Conservation (phyloP, 2,329 filamentous ascomycete species). For the Colletotrichum coccodes region DNA sequence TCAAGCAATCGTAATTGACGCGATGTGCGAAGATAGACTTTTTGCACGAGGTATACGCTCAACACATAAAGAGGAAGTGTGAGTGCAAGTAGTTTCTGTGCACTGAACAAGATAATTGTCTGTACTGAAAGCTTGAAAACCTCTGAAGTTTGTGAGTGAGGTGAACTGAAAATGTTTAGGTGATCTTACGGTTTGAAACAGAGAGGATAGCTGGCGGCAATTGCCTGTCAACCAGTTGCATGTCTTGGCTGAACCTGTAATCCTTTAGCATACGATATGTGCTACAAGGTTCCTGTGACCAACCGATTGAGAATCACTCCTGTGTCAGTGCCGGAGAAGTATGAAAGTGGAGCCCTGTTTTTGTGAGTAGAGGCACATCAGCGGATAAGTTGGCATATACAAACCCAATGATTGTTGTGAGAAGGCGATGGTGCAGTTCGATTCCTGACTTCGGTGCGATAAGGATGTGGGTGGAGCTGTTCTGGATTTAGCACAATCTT, state of each 20-base stretch:
- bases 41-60: conserved; percentile 44
- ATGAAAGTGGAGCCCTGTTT: conserved; percentile 23
- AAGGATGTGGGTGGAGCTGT: conserved; percentile 1
- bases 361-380: neutral
- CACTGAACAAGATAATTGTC: neutral
- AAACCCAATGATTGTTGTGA: conserved; percentile 15
- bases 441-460: conserved; percentile 8
- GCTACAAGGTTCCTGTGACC: neutral
- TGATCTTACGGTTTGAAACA: neutral
- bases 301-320: conserved; percentile 34
- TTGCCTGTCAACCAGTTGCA: conserved; percentile 36
- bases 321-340: conserved; percentile 36
- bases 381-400: neutral
- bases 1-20: conserved; percentile 53
- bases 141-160: neutral
- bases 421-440: conserved; percentile 9
- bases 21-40: conserved; percentile 53
- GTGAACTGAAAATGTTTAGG: neutral
- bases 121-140: conserved; percentile 22
- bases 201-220: conserved; percentile 14
- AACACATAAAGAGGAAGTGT: conserved; percentile 37
- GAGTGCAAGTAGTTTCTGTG: conserved; percentile 36
- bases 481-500: neutral
- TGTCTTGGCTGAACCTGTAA: conserved; percentile 40
- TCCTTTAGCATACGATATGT: neutral